Evolutionary conservation across 805 yeast species (phyloP).

Genomic region (Yarrowia phangngaensis): DNA sequence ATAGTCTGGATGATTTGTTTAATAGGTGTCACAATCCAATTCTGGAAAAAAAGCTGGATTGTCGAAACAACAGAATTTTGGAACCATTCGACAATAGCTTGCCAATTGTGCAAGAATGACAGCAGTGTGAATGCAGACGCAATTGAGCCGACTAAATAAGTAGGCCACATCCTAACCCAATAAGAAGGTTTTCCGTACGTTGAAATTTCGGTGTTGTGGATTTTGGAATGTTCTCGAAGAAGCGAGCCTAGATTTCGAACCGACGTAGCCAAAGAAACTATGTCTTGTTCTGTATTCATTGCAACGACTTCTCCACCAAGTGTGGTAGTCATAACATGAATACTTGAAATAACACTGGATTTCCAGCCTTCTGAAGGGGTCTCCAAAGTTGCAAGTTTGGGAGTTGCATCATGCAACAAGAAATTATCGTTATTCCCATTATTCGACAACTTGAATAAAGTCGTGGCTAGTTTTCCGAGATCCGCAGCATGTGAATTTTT

Average conservation of each 20-base stretch:
- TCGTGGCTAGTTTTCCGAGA: slow-evolving; percentile 6
- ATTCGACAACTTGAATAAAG: background rate
- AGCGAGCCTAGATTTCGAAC: background rate
- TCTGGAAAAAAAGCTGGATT: slow-evolving; percentile 58
- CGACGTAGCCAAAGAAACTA: background rate
- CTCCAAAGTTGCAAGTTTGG: background rate
- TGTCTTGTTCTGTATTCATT: no score
- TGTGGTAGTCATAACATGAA: no score
- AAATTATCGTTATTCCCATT: background rate
- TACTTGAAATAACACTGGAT: no score
- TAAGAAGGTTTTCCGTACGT: slow-evolving; percentile 12
- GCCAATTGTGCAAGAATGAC: slow-evolving; percentile 47
- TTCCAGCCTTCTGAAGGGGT: no score
- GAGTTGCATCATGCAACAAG: slow-evolving; percentile 11
- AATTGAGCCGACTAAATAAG: slow-evolving; percentile 1
- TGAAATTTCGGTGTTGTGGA: slow-evolving; percentile 1
- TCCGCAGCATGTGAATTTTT: slow-evolving; percentile 20
- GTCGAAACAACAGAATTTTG: slow-evolving; percentile 61
- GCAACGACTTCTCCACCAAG: no score
- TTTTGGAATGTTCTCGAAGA: background rate
- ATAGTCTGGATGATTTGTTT: slow-evolving; percentile 69
- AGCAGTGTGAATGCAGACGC: background rate
- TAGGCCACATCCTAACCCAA: slow-evolving; percentile 25
- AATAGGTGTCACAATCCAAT: slow-evolving; percentile 82
- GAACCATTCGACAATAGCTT: slow-evolving; percentile 54